Evolutionary conservation across 2,329 filamentous ascomycete genomes (phyloP).

Genomic region (Tolypocladium capitatum): DNA sequence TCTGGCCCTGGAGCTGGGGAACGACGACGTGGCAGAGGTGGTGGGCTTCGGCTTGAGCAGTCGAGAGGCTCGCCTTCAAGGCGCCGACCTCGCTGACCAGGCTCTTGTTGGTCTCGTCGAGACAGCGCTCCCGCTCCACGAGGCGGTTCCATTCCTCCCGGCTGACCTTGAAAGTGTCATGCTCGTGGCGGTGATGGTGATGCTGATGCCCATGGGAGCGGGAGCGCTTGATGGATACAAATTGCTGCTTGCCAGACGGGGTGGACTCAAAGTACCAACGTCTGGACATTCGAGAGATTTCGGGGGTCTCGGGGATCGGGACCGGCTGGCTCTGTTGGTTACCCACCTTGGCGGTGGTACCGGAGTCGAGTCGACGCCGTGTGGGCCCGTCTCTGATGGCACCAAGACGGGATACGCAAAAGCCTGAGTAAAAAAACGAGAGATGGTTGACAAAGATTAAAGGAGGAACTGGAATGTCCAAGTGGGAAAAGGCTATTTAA

Average conservation of each 20-base stretch:
- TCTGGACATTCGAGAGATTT: slow-evolving; percentile 17
- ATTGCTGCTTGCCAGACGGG: slow-evolving; percentile 20
- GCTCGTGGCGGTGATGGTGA: slow-evolving; percentile 17
- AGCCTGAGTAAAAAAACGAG: not conserved
- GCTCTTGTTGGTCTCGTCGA: slow-evolving; percentile 21
- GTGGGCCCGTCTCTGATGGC: slow-evolving; percentile 1
- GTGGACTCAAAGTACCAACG: slow-evolving; percentile 23
- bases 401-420: slow-evolving; percentile 1
- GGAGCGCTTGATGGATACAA: slow-evolving; percentile 26
- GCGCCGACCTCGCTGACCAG: slow-evolving; percentile 18
- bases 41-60: slow-evolving; percentile 21
- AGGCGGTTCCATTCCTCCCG: slow-evolving; percentile 23
- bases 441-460: not conserved
- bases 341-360: slow-evolving; percentile 8
- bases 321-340: slow-evolving; percentile 4
- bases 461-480: not conserved
- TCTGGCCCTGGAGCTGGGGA: slow-evolving; percentile 23
- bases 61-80: slow-evolving; percentile 22
- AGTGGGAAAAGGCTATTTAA: not conserved
- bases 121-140: slow-evolving; percentile 20
- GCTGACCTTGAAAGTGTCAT: slow-evolving; percentile 22
- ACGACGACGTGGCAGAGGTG: slow-evolving; percentile 18
- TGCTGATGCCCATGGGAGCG: slow-evolving; percentile 20
- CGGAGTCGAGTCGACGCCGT: not conserved
- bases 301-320: not conserved